A percentile compares a stretch with the other conserved stretches of the same genome.
Evolutionary conservation across 768 basidiomycete genomes (phyloP).

Genomic region (Amanita rimosa): DNA sequence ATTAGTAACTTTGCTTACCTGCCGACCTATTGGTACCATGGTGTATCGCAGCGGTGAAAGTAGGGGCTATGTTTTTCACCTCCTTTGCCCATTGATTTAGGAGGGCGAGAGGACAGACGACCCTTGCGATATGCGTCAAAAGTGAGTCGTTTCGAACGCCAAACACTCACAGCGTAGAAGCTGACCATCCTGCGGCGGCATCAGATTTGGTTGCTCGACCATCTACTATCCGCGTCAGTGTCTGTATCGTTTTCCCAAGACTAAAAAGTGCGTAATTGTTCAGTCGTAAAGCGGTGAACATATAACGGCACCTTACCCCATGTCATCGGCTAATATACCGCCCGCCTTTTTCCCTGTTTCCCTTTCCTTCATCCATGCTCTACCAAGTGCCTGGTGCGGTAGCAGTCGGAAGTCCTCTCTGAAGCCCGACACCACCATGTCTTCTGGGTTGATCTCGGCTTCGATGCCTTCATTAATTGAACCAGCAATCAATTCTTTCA

Average conservation of each 20-base stretch:
- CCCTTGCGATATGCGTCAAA: constrained; percentile 30
- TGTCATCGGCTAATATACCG: constrained; percentile 88
- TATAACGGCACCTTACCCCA: constrained; percentile 44
- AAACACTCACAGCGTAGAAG: constrained; percentile 51
- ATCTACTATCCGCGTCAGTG: constrained; percentile 77
- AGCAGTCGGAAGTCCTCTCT: constrained; percentile 55
- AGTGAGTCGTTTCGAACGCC: not conserved
- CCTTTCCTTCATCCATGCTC: constrained; percentile 79
- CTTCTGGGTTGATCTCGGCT: constrained; percentile 47
- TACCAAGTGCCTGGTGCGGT: constrained; percentile 81
- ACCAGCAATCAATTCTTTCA: constrained; percentile 67
- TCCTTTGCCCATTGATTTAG: constrained; percentile 90
- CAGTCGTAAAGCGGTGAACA: not conserved
- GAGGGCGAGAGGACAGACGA: constrained; percentile 80
- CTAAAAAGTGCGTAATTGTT: constrained; percentile 21
- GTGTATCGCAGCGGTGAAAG: constrained; percentile 66
- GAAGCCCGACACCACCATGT: constrained; percentile 73
- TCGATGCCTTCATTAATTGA: constrained; percentile 48
- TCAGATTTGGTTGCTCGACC: constrained; percentile 64
- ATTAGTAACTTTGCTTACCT: constrained; percentile 27
- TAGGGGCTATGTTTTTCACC: constrained; percentile 57
- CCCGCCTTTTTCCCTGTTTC: constrained; percentile 73
- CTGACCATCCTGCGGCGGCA: constrained; percentile 59
- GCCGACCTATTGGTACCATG: constrained; percentile 70
- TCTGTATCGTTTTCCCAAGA: constrained; percentile 88